These are phyloP conservation scores for Bimuria novae-zelandiae DNA, from an alignment of 2,329 filamentous ascomycete species.

Conservation along the genomic window DNA sequence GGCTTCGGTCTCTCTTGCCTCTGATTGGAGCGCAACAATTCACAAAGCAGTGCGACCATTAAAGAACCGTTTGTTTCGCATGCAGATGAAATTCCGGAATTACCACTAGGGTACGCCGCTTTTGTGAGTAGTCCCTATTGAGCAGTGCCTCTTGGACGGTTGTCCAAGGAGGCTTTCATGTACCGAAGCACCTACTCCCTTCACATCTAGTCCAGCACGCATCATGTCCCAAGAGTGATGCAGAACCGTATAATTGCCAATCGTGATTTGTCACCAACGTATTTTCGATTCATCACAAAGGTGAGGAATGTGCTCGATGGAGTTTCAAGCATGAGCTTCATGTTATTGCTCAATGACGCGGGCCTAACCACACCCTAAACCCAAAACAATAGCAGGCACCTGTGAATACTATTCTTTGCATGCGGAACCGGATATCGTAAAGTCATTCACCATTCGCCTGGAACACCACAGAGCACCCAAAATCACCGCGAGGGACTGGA, in stretches of 20 bases:
- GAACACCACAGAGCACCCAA: neutral
- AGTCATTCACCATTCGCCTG: slow-evolving; percentile 1
- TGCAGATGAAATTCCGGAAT: too few species aligned
- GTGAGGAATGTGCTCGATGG: too few species aligned
- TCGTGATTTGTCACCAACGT: too few species aligned
- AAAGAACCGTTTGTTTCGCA: too few species aligned
- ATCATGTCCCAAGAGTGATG: too few species aligned
- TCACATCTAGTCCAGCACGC: too few species aligned
- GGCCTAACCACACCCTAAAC: neutral
- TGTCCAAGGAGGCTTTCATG: too few species aligned
- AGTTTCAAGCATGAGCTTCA: neutral
- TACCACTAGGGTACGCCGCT: too few species aligned
- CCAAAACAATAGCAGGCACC: neutral
- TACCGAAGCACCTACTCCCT: too few species aligned
- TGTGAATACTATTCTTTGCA: neutral
- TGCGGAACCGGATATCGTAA: neutral
- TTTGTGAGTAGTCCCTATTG: too few species aligned
- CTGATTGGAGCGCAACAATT: slow-evolving; percentile 13
- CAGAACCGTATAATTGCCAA: neutral
- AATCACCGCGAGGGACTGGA: slow-evolving; percentile 48
- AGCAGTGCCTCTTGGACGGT: too few species aligned
- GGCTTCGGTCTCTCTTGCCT: slow-evolving; percentile 6
- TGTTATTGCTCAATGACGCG: neutral
- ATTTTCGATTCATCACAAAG: too few species aligned
- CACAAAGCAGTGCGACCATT: neutral